phyloP scores from a whole-genome alignment of 331 rosid species.

The Quercus lobata region DNA sequence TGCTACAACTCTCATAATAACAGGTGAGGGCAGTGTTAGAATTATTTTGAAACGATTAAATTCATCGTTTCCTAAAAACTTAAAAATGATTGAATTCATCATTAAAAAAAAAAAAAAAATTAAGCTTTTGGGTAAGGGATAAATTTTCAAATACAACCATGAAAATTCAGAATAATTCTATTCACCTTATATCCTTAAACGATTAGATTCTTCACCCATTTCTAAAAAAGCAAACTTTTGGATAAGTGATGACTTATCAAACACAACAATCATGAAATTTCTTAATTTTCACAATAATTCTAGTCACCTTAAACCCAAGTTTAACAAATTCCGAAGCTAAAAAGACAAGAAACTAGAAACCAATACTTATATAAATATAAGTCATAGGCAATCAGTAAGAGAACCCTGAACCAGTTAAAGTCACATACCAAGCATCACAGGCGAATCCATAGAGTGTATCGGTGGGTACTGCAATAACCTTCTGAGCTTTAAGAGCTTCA shows the following conservation, averaged over 20 bases:
- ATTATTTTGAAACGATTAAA: too few relatives aligned
- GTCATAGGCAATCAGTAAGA: constrained; percentile 13
- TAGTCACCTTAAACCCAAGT: neutral
- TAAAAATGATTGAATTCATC: too few relatives aligned
- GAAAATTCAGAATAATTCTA: neutral
- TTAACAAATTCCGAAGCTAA: neutral
- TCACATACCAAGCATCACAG: constrained; percentile 89
- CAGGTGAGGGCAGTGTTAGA: too few relatives aligned
- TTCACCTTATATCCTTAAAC: neutral
- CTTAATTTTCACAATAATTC: neutral
- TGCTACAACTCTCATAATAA: too few relatives aligned
- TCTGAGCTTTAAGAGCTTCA: constrained; percentile 72
- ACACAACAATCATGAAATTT: too few relatives aligned
- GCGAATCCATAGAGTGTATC: constrained; percentile 93
- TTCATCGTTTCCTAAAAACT: too few relatives aligned
- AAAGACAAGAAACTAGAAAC: neutral
- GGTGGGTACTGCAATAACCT: constrained; percentile 84
- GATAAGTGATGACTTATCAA: too few relatives aligned
- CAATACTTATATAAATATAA: constrained; percentile 4
- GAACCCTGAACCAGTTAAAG: neutral
- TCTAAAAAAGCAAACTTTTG: too few relatives aligned
- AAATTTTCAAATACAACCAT: too few relatives aligned
- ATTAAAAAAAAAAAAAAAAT: too few relatives aligned
- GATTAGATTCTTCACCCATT: too few relatives aligned
- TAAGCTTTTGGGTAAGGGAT: too few relatives aligned